Evolutionary conservation across 192 early-diverging fungal genomes (phyloP).

Genomic region (Backusella westeae): DNA sequence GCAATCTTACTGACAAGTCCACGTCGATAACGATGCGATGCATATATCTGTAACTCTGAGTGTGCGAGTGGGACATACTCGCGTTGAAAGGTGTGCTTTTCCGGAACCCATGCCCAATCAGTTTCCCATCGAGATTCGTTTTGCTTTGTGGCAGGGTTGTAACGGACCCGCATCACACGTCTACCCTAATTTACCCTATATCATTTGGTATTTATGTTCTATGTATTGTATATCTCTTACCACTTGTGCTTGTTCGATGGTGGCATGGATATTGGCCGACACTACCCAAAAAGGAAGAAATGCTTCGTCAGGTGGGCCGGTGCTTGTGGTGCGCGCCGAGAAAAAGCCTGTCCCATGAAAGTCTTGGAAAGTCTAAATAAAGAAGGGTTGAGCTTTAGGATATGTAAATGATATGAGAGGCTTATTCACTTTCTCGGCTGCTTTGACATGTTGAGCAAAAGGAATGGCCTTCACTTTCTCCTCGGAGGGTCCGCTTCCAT

Average conservation of each 20-base stretch:
- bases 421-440: constrained; percentile 44
- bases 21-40: constrained; percentile 48
- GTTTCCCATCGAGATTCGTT: constrained; percentile 46
- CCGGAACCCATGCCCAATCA: constrained; percentile 43
- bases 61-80: constrained; percentile 32
- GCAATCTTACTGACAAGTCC: constrained; percentile 49
- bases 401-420: no score
- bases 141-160: constrained; percentile 42
- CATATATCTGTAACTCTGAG: constrained; percentile 48
- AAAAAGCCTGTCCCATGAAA: constrained; percentile 58
- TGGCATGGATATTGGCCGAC: constrained; percentile 40
- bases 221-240: constrained; percentile 2
- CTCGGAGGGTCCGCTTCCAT: constrained; percentile 30
- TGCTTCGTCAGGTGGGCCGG: constrained; percentile 39
- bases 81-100: constrained; percentile 30
- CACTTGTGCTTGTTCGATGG: constrained; percentile 49
- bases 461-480: constrained; percentile 47
- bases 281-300: constrained; percentile 55
- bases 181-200: constrained; percentile 31
- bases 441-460: constrained; percentile 43
- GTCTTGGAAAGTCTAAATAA: constrained; percentile 41
- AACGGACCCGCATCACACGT: constrained; percentile 38
- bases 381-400: neutral
- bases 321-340: constrained; percentile 35
- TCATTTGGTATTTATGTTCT: no score